Conservation (phyloP, 1,284 basidiomycete genomes). For the Trametes polyzona region DNA sequence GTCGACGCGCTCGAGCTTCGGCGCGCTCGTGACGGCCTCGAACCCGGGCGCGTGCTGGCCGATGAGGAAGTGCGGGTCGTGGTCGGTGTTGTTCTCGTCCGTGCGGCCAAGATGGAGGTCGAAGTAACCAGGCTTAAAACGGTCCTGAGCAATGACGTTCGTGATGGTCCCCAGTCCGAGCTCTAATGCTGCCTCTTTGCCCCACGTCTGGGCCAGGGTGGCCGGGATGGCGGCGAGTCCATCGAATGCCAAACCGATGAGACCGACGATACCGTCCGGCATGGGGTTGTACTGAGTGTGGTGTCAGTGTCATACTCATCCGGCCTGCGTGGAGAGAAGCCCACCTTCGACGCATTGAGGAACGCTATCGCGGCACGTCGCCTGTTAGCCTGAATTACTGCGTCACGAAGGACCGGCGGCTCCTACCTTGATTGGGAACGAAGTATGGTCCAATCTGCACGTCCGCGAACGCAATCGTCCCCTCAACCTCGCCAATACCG, state of each 20-base stretch:
- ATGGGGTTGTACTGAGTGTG: background rate
- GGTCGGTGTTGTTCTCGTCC: slow-evolving; percentile 6
- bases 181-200: slow-evolving; percentile 17
- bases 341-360: background rate
- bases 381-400: background rate
- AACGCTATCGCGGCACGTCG: background rate
- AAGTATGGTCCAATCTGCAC: background rate
- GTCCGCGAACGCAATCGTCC: background rate
- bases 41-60: slow-evolving; percentile 31
- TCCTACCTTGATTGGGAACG: background rate
- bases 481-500: background rate
- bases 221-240: background rate
- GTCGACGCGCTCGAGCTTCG: slow-evolving; percentile 44
- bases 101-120: slow-evolving; percentile 35
- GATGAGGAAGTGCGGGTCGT: slow-evolving; percentile 34
- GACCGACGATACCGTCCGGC: background rate
- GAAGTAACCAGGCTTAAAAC: slow-evolving; percentile 15
- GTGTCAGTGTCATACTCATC: background rate
- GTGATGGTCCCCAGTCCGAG: background rate
- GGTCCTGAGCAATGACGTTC: background rate
- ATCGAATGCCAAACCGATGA: background rate
- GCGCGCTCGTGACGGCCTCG: slow-evolving; percentile 25
- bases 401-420: background rate
- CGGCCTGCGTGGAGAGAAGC: background rate
- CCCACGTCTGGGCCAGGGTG: background rate